Evolutionary conservation across 2,329 filamentous ascomycete genomes (phyloP).

Genomic region (Daldinia sp.): DNA sequence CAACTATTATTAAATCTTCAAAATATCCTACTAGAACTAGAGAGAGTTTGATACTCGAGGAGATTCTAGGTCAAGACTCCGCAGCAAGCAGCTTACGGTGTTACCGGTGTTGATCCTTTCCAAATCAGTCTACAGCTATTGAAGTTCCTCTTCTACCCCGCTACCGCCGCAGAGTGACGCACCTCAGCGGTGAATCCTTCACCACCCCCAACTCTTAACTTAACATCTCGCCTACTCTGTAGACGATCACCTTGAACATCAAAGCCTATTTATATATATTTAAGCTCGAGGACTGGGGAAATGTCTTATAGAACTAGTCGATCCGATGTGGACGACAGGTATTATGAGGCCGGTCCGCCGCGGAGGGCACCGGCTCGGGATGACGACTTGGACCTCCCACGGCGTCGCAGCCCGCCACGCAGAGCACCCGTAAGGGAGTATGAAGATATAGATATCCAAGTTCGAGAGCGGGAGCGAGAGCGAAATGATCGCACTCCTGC

Average conservation of each 20-base stretch:
- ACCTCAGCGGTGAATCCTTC: slow-evolving; percentile 31
- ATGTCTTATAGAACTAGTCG: slow-evolving; percentile 44
- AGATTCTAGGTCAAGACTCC: slow-evolving; percentile 13
- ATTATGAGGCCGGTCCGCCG: slow-evolving; percentile 51
- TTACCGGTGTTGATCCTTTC: slow-evolving; percentile 30
- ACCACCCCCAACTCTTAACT: slow-evolving; percentile 29
- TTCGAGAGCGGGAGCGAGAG: slow-evolving; percentile 52
- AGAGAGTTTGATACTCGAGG: slow-evolving; percentile 5
- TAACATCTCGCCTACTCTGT: slow-evolving; percentile 10
- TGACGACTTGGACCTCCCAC: slow-evolving; percentile 42
- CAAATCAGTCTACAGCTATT: slow-evolving; percentile 23
- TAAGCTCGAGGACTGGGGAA: slow-evolving; percentile 19
- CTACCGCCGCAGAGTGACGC: slow-evolving; percentile 34
- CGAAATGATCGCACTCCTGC: slow-evolving; percentile 56
- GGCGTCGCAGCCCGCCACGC: slow-evolving; percentile 38
- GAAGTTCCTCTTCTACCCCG: slow-evolving; percentile 31
- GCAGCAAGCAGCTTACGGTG: slow-evolving; percentile 13
- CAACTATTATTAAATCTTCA: slow-evolving; percentile 13
- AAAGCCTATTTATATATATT: slow-evolving; percentile 11
- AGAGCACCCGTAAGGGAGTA: slow-evolving; percentile 44
- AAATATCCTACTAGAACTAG: slow-evolving; percentile 1
- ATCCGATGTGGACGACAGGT: slow-evolving; percentile 57
- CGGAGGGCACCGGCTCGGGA: slow-evolving; percentile 41
- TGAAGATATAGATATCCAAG: slow-evolving; percentile 52
- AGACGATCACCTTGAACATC: slow-evolving; percentile 9